Evolutionary conservation across 2,329 filamentous ascomycete genomes (phyloP).

Genomic region (Alternaria gansuensis): DNA sequence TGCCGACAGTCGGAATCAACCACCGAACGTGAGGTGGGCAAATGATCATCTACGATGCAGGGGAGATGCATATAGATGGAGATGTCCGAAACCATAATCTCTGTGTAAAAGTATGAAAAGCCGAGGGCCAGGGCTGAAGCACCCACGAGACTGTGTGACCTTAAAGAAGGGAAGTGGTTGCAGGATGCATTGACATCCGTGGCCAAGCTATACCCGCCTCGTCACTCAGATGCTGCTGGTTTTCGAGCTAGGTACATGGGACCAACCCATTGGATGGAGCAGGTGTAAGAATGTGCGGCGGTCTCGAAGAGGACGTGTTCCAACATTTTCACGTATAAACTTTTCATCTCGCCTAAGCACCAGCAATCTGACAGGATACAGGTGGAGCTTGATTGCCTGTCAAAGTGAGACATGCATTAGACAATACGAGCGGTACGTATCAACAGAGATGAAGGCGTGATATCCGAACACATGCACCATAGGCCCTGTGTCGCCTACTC

Average conservation of each 20-base stretch:
- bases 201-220: constrained; percentile 6
- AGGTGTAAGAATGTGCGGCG: constrained; percentile 26
- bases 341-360: constrained; percentile 12
- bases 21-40: background rate
- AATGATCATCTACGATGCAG: constrained; percentile 7
- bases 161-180: constrained; percentile 14
- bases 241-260: constrained; percentile 16
- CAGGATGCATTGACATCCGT: constrained; percentile 15
- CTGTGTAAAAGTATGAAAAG: constrained; percentile 11
- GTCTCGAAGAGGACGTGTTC: constrained; percentile 20
- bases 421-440: constrained; percentile 10
- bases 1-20: constrained; percentile 3
- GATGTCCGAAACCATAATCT: constrained; percentile 13
- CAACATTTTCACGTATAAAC: constrained; percentile 20
- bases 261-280: constrained; percentile 13
- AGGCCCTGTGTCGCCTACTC: constrained; percentile 2
- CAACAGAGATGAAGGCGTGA: constrained; percentile 3
- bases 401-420: constrained; percentile 18
- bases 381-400: constrained; percentile 9
- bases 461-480: constrained; percentile 2
- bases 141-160: constrained; percentile 17
- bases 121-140: constrained; percentile 13
- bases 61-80: constrained; percentile 7
- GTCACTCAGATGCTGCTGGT: constrained; percentile 25
- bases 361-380: constrained; percentile 16